These are phyloP conservation scores for Camellia lanceoleosa DNA, from an alignment of 148 eudicot genomes.

Conservation along the genomic window DNA sequence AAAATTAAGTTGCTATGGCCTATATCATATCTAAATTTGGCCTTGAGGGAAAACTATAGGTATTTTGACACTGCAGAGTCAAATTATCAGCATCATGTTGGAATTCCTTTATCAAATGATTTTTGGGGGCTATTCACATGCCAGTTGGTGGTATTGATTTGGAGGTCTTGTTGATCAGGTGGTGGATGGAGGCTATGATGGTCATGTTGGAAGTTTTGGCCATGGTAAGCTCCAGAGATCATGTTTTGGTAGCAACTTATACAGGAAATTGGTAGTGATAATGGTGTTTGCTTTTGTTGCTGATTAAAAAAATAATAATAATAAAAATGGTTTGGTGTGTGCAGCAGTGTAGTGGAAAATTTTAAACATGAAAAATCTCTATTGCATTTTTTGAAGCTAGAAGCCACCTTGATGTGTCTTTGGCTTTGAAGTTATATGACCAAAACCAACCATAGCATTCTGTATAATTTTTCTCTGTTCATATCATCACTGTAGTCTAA, in stretches of 20 bases:
- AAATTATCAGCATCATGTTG: not conserved
- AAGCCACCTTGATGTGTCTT: not conserved
- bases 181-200: not conserved
- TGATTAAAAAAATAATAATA: not conserved
- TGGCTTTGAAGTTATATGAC: too few species aligned
- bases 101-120: too few species aligned
- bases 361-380: not conserved
- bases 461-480: too few species aligned
- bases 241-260: too few species aligned
- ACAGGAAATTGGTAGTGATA: too few species aligned
- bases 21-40: too few species aligned
- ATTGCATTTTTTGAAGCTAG: not conserved
- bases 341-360: not conserved
- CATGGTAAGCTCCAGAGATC: too few species aligned
- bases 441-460: too few species aligned
- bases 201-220: too few species aligned
- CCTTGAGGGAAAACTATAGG: not conserved
- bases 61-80: not conserved
- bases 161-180: not conserved
- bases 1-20: too few species aligned
- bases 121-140: not conserved
- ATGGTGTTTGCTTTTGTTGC: too few species aligned
- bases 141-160: not conserved
- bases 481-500: not conserved
- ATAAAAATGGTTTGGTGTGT: not conserved